Evolutionary conservation across 192 early-diverging fungal species (phyloP).

Genomic region (Coemansia aciculifera): DNA sequence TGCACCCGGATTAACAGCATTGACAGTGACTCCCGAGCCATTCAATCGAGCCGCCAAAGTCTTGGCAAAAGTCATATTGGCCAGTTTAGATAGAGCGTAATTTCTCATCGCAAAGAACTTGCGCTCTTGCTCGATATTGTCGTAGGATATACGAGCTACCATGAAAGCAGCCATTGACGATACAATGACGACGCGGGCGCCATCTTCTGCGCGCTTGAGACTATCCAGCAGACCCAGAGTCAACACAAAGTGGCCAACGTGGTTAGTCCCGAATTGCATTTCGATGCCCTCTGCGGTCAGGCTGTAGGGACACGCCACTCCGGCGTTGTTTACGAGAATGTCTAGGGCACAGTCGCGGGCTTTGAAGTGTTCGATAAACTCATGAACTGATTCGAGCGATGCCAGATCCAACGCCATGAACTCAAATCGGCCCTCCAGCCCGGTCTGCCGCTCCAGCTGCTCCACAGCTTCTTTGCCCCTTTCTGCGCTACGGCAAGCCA

Average conservation of each 20-base stretch:
- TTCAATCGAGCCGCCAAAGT: slow-evolving; percentile 16
- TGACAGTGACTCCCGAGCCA: slow-evolving; percentile 14
- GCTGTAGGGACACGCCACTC: slow-evolving; percentile 56
- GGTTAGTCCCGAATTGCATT: slow-evolving; percentile 61
- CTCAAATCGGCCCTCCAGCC: slow-evolving; percentile 21
- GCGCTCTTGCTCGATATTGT: background rate
- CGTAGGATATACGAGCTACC: slow-evolving; percentile 7
- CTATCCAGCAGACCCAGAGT: slow-evolving; percentile 22
- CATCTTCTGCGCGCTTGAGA: slow-evolving; percentile 11
- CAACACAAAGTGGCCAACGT: slow-evolving; percentile 52
- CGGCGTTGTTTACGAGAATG: slow-evolving; percentile 38
- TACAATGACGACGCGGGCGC: slow-evolving; percentile 24
- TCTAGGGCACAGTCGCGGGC: slow-evolving; percentile 12
- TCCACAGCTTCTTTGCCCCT: slow-evolving; percentile 24
- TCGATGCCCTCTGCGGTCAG: slow-evolving; percentile 61
- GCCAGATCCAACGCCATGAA: slow-evolving; percentile 48
- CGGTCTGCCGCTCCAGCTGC: slow-evolving; percentile 11
- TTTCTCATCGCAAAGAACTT: slow-evolving; percentile 6
- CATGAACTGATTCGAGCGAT: slow-evolving; percentile 33
- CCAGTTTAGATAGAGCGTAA: slow-evolving; percentile 24
- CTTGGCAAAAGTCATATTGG: slow-evolving; percentile 23
- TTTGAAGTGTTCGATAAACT: slow-evolving; percentile 33
- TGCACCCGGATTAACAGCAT: slow-evolving; percentile 20
- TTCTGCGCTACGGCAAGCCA: slow-evolving; percentile 24
- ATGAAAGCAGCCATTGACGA: slow-evolving; percentile 21